Evolutionary conservation across 2,329 filamentous ascomycete species (phyloP), one percentile per base, ranked within the genome.

Genomic region (Sclerotinia nivalis): DNA sequence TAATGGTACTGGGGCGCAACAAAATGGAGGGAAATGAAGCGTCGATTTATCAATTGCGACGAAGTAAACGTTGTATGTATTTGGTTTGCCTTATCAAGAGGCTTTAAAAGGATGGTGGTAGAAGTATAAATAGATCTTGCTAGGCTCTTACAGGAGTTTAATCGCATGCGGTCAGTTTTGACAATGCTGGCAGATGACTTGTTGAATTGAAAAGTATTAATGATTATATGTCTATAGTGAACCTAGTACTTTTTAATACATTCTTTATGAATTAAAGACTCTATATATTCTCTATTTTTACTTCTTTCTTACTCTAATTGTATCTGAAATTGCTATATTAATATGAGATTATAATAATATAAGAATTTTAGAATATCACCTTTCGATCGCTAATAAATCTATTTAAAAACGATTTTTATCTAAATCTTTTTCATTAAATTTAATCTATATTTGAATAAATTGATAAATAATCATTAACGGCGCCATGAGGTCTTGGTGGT

Each of bases 1-100:
- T 31, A 65, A 70, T 50, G 67, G 71, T 18, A 68, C 58, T 43
- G 69, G 71, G 59, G 66, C 66, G 58, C 66, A 64, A 64, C 66
- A 69, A 69, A 69, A 64, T 50, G 66, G 66, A 9, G 66, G 59
- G 13, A 54, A 62, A 64, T 69, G 34, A 69, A 43, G 25, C 40
- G 20, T 31, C 55, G 28, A 47, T n/a, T 64, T 54, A 40, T 69
- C 47, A 28, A 25, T n/a, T 25, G 25, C 18, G 55, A 68, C 31
- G 66, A 68, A 52, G 34, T 28, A 15, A 61, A 68, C 43, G 18
- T 52, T 61, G 47, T 52, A 22, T 40, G 61, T n/a, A 20, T 50
- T 52, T 20, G n/a, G 31, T 52, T 40, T 40, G 4, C 47, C 61
- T 9, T 43, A 4, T 25, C 4, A 40, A 20, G 60, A 37, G 8